Percentiles rank a stretch among this genome's conserved stretches.
These are phyloP conservation scores for Erodium maritimum DNA, from an alignment of 345 rosid genomes.

Conservation along the genomic window DNA sequence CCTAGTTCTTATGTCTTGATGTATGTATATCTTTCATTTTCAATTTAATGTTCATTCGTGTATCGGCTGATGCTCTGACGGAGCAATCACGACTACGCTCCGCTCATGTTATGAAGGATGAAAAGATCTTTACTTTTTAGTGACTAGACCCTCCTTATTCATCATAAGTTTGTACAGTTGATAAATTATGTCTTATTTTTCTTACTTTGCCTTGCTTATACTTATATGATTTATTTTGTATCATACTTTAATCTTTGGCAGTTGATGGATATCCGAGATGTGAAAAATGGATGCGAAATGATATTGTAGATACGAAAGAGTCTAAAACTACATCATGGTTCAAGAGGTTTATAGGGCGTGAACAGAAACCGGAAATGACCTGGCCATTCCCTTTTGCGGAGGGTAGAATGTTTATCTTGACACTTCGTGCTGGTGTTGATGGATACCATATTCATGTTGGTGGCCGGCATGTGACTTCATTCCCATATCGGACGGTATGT, in stretches of 20 bases:
- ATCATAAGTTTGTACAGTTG: no score
- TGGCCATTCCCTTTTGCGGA: conserved; percentile 93
- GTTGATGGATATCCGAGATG: conserved; percentile 81
- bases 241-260: conserved; percentile 19
- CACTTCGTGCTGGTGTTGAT: conserved; percentile 88
- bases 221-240: not conserved
- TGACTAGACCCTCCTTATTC: no score
- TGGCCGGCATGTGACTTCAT: conserved; percentile 83
- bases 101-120: no score
- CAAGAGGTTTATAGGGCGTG: conserved; percentile 86
- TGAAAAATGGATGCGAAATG: conserved; percentile 86
- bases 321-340: conserved; percentile 92
- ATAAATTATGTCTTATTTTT: no score
- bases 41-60: no score
- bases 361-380: conserved; percentile 93
- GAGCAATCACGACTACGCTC: no score
- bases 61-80: no score
- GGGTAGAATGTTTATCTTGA: conserved; percentile 70
- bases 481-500: conserved; percentile 84
- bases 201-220: not conserved
- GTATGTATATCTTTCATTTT: no score
- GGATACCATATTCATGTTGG: conserved; percentile 84
- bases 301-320: conserved; percentile 59
- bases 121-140: no score
- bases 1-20: no score